These are phyloP conservation scores for Crithidia expoeki DNA, from an alignment of 208 protist genomes.

Conservation along the genomic window DNA sequence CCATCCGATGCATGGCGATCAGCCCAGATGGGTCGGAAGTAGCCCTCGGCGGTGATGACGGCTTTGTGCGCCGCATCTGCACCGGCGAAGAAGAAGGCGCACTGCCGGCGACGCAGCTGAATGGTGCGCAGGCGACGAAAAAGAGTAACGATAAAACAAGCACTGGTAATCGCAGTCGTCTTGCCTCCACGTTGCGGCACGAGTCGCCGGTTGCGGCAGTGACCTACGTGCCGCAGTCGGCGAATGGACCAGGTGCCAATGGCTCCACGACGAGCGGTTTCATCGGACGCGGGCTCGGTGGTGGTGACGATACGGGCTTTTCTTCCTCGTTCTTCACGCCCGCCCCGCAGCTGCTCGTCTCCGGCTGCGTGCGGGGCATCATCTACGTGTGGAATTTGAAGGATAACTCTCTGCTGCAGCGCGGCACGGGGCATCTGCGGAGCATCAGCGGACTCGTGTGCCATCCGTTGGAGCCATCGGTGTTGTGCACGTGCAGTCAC, in stretches of 20 bases:
- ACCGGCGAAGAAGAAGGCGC: conserved; percentile 28
- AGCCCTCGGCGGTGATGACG: conserved; percentile 63
- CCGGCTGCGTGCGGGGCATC: conserved; percentile 88
- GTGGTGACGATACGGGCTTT: background rate
- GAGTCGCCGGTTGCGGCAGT: conserved; percentile 60
- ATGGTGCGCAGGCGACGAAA: conserved; percentile 18
- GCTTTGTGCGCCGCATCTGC: conserved; percentile 49
- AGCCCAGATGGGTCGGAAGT: conserved; percentile 56
- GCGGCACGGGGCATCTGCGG: conserved; percentile 56
- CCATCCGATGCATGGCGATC: conserved; percentile 54
- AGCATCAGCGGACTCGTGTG: conserved; percentile 58
- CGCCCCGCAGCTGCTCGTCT: conserved; percentile 58
- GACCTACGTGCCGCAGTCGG: conserved; percentile 51
- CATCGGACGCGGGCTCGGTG: background rate
- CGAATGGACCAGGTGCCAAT: background rate
- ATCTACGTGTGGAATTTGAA: conserved; percentile 86
- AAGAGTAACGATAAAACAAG: conserved; percentile 5
- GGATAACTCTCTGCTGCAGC: conserved; percentile 70
- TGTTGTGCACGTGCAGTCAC: conserved; percentile 60
- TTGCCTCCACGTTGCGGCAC: conserved; percentile 33
- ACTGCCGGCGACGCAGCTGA: conserved; percentile 35
- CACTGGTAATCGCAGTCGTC: conserved; percentile 5
- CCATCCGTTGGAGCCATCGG: conserved; percentile 47
- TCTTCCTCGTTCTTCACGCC: background rate
- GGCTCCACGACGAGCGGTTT: background rate